phyloP scores from a whole-genome alignment of 495 filamentous ascomycete genomes.

The Cudoniella acicularis region DNA sequence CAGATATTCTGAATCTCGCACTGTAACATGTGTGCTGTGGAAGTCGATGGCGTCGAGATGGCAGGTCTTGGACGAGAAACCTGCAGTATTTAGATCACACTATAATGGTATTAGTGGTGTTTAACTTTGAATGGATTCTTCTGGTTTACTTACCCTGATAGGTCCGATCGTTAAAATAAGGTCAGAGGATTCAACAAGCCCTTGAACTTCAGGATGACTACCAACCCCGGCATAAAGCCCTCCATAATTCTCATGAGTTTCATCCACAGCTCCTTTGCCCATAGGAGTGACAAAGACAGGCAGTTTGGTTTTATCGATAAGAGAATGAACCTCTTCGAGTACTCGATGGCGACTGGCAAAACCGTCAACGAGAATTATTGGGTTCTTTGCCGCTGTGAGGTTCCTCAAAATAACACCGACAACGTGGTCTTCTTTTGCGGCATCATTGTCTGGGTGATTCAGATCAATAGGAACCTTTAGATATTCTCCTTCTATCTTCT shows the following conservation, averaged over 20 bases:
- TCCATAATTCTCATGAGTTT: constrained; percentile 69
- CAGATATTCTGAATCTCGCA: constrained; percentile 82
- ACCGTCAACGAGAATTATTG: constrained; percentile 85
- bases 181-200: constrained; percentile 75
- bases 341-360: constrained; percentile 80
- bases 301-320: constrained; percentile 70
- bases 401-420: constrained; percentile 76
- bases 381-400: constrained; percentile 69
- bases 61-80: constrained; percentile 83
- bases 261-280: constrained; percentile 87
- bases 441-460: constrained; percentile 56
- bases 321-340: constrained; percentile 67
- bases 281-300: constrained; percentile 88
- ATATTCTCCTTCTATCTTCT: constrained; percentile 70
- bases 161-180: constrained; percentile 80
- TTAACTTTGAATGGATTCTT: not conserved
- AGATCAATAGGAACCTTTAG: constrained; percentile 72
- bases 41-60: constrained; percentile 85
- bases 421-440: constrained; percentile 76
- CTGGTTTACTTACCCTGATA: constrained; percentile 40
- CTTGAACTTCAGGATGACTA: constrained; percentile 63
- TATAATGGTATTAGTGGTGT: constrained; percentile 31
- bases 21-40: constrained; percentile 70
- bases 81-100: constrained; percentile 80
- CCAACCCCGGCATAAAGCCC: constrained; percentile 85